Conservation (phyloP, 2,329 filamentous ascomycete species). For the Talaromyces sp. region DNA sequence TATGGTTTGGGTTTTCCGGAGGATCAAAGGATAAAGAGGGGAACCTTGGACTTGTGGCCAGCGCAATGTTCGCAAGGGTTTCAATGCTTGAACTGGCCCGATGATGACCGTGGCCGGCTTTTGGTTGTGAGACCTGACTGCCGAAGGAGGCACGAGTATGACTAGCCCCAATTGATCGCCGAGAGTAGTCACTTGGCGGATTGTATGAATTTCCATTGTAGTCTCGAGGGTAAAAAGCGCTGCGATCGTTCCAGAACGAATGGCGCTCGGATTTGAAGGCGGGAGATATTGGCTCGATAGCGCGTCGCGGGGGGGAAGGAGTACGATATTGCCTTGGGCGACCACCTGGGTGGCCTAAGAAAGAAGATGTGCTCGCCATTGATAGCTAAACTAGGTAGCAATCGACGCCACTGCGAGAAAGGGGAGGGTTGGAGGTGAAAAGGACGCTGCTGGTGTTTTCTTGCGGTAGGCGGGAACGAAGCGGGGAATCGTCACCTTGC, state of each 20-base stretch:
- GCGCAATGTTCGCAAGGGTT: conserved; percentile 47
- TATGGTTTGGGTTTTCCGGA: conserved; percentile 24
- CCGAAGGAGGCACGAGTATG: conserved; percentile 17
- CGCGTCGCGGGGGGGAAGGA: conserved; percentile 44
- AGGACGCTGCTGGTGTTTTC: conserved; percentile 16
- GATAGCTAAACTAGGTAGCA: conserved; percentile 15
- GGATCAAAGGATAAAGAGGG: conserved; percentile 30
- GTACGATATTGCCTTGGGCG: conserved; percentile 43
- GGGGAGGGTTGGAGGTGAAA: conserved; percentile 19
- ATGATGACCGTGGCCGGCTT: conserved; percentile 33
- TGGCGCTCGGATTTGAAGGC: conserved; percentile 27
- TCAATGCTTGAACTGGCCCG: conserved; percentile 45
- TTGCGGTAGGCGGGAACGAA: conserved; percentile 36
- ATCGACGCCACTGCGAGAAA: conserved; percentile 15
- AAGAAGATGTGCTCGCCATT: conserved; percentile 40
- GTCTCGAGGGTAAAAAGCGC: conserved; percentile 21
- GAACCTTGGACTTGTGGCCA: conserved; percentile 46
- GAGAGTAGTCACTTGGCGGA: conserved; percentile 20
- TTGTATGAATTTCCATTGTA: conserved; percentile 22
- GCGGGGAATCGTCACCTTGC: conserved; percentile 39
- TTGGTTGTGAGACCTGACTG: conserved; percentile 18
- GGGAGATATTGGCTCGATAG: conserved; percentile 44
- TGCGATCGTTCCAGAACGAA: conserved; percentile 28
- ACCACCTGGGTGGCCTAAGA: conserved; percentile 29
- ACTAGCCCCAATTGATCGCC: conserved; percentile 9